Base-by-base conservation (phyloP, 345 rosid species). In the Psidium guajava region DNA sequence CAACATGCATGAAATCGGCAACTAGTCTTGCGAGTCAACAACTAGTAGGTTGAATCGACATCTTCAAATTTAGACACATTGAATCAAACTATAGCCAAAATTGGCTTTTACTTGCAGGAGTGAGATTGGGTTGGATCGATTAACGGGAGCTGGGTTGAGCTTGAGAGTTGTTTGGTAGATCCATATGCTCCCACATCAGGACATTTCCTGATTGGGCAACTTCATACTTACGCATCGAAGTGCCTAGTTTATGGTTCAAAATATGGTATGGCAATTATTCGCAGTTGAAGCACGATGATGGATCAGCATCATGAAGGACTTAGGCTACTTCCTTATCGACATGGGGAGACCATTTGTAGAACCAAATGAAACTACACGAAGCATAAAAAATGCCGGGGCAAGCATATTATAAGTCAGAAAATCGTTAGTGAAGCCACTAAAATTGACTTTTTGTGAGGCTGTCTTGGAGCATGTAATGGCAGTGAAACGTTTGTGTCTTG, bases 331-430 rank as follows among this genome's bases (percentile, higher is more conserved):
- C 3, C 75, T 64, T 32, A 18, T 32, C 44, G 9, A 18, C 9
- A 64, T 64, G 0, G 22, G 44, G 75, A 64, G 0, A 64, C 6
- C 75, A 8, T 28, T 14, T 6, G 10, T 0, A 16, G 75, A 32
- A 28, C 0, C 44, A 32, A 28, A 61, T 16, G 14, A 15, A 1
- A 14, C 74, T 14, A 3, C 15, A 61, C 15, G 11, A 15, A 61
- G 14, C 22, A 61, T 27, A 14, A 0, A 14, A 61, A 16, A 51
- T 51, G 53, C 12, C 7, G 4, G 11, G 28, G 55, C 22, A 6
- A 18, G 22, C 55, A 54, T 54, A 54, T 54, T 16, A 18, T 18
- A 54, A 54, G 55, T 18, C 18, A 14, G 21, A 32, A 61, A 61
- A 28, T 0, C 16, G 75, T 32, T 28, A 28, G 32, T 61, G 15